Evolutionary conservation across 495 filamentous ascomycete genomes (phyloP).

Genomic region (Trichocladium uniseriatum): DNA sequence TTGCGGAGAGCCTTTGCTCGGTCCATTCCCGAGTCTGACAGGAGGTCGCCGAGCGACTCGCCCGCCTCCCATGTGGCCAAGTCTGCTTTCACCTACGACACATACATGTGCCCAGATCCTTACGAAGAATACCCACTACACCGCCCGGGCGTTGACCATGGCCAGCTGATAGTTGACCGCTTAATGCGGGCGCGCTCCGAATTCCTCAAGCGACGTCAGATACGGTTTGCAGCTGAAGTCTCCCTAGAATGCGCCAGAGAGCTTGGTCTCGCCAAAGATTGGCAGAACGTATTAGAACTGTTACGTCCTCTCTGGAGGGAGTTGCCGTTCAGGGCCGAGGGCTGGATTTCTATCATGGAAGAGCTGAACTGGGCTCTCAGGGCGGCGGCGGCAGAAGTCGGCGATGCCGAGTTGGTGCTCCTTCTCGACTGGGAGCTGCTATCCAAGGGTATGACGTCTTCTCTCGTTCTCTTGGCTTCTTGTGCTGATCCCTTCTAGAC

Average conservation of each 20-base stretch:
- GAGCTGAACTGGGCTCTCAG: constrained; percentile 66
- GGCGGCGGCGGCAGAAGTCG: constrained; percentile 55
- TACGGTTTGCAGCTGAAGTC: constrained; percentile 56
- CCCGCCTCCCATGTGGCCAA: constrained; percentile 58
- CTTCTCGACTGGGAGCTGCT: constrained; percentile 80
- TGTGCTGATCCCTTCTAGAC: constrained; percentile 20
- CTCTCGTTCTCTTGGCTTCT: not conserved
- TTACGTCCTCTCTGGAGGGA: constrained; percentile 63
- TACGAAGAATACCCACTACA: constrained; percentile 57
- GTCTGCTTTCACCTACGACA: constrained; percentile 67
- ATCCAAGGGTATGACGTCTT: constrained; percentile 46
- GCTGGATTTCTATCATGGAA: constrained; percentile 71
- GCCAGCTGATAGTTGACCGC: constrained; percentile 48
- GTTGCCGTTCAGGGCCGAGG: constrained; percentile 64
- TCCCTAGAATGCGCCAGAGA: constrained; percentile 62
- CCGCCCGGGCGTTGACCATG: constrained; percentile 54
- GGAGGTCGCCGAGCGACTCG: constrained; percentile 54
- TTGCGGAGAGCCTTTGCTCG: constrained; percentile 51
- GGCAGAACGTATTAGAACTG: constrained; percentile 56
- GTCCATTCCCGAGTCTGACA: constrained; percentile 66
- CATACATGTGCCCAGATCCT: constrained; percentile 73
- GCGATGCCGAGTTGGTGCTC: constrained; percentile 57
- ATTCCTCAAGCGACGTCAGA: constrained; percentile 54
- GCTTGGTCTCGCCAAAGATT: constrained; percentile 51
- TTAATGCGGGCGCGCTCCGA: constrained; percentile 53